Conservation (phyloP, 2,329 filamentous ascomycete genomes). For the Colletotrichum liaoningense region DNA sequence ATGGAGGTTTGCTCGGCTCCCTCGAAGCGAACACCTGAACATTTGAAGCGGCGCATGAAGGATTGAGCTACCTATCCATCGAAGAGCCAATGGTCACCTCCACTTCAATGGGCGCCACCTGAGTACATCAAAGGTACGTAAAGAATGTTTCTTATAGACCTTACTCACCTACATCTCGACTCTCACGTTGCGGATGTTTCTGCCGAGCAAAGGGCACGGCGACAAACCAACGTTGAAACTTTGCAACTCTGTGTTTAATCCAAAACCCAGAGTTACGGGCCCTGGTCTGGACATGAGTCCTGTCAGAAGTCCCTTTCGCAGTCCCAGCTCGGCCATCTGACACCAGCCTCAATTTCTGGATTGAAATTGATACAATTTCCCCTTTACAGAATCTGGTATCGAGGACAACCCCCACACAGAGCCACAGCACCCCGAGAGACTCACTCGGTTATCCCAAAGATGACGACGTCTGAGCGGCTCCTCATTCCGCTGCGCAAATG, state of each 20-base stretch:
- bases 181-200: neutral
- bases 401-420: no score
- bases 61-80: neutral
- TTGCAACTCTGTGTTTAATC: neutral
- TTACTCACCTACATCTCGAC: neutral
- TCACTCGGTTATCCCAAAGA: neutral
- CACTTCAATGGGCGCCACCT: neutral
- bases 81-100: neutral
- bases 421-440: neutral
- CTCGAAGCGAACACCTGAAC: neutral
- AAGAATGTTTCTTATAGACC: no score
- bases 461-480: constrained; percentile 17
- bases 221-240: neutral
- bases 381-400: neutral
- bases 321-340: neutral
- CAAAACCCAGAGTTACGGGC: neutral
- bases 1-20: neutral
- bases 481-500: constrained; percentile 14
- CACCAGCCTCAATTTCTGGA: neutral
- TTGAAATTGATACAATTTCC: neutral
- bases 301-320: neutral
- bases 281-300: neutral
- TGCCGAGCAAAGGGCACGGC: neutral
- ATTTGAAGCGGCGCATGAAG: neutral
- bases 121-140: neutral